Percentiles rank a stretch among this genome's conserved stretches.
phyloP scores from a whole-genome alignment of 1,284 basidiomycete genomes.

The Phenoliferia sp. region DNA sequence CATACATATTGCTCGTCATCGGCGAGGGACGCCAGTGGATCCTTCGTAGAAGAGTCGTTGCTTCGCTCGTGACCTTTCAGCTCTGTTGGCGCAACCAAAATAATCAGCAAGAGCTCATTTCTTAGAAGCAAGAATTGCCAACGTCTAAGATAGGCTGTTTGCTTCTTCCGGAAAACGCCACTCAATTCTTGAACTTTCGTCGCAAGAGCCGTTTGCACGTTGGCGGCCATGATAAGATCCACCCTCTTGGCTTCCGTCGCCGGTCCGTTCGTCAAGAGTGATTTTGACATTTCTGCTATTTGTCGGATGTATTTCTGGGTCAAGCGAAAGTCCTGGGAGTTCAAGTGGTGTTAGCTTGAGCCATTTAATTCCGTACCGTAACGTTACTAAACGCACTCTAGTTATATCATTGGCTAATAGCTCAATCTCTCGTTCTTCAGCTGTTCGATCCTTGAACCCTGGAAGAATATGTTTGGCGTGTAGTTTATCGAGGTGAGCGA shows the following conservation, averaged over 20 bases:
- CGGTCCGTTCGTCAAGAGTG: slow-evolving; percentile 8
- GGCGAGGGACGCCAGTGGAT: slow-evolving; percentile 25
- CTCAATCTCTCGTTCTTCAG: slow-evolving; percentile 93
- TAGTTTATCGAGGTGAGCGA: slow-evolving; percentile 77
- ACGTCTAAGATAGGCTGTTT: slow-evolving; percentile 77
- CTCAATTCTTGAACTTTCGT: slow-evolving; percentile 90
- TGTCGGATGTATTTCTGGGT: slow-evolving; percentile 60
- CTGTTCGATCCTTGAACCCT: slow-evolving; percentile 87
- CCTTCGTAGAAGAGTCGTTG: slow-evolving; percentile 8
- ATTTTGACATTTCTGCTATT: slow-evolving; percentile 49
- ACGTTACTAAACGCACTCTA: slow-evolving; percentile 59
- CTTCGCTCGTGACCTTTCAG: slow-evolving; percentile 34
- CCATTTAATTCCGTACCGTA: too few species aligned
- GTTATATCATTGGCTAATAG: slow-evolving; percentile 81
- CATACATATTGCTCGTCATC: slow-evolving; percentile 46
- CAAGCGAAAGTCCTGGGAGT: slow-evolving; percentile 61
- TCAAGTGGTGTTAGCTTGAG: too few species aligned
- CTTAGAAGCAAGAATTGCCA: background rate
- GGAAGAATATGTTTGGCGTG: slow-evolving; percentile 94
- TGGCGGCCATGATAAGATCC: slow-evolving; percentile 70
- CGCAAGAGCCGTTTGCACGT: slow-evolving; percentile 93
- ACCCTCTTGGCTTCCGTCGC: slow-evolving; percentile 35
- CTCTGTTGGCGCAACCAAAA: slow-evolving; percentile 16
- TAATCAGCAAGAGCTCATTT: background rate
- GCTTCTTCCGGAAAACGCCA: slow-evolving; percentile 92